These are phyloP conservation scores for Tolypocladium endophyticum DNA, from an alignment of 2,329 filamentous ascomycete species.

Conservation along the genomic window DNA sequence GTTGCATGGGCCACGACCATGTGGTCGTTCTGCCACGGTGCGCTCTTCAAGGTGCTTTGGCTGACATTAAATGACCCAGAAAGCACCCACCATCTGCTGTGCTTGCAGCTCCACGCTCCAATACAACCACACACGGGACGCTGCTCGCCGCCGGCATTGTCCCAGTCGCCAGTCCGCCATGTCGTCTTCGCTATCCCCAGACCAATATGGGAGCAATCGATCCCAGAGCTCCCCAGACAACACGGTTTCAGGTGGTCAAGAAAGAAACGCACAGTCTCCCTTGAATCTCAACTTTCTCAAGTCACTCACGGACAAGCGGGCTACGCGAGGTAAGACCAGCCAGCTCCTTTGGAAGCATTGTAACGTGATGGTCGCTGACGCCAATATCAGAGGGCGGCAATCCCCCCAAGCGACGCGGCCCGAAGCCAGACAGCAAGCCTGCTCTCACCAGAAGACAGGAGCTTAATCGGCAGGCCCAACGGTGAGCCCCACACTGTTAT, in stretches of 20 bases:
- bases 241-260: conserved; percentile 17
- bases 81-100: not conserved
- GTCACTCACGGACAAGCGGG: conserved; percentile 60
- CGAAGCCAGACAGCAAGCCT: conserved; percentile 93
- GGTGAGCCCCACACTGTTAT: conserved; percentile 40
- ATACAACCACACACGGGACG: not conserved
- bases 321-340: conserved; percentile 53
- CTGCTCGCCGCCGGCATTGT: not conserved
- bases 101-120: not conserved
- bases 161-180: conserved; percentile 19
- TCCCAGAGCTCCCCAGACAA: conserved; percentile 14
- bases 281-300: conserved; percentile 55
- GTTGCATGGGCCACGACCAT: not conserved
- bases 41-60: not conserved
- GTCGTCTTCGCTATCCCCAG: conserved; percentile 37
- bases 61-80: not conserved
- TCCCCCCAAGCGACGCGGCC: conserved; percentile 77
- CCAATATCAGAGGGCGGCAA: conserved; percentile 63
- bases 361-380: conserved; percentile 2
- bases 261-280: conserved; percentile 28
- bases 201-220: conserved; percentile 17
- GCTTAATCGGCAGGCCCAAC: conserved; percentile 88
- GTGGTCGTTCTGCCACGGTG: not conserved
- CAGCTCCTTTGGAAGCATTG: not conserved
- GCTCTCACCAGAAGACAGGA: conserved; percentile 87